phyloP scores from a whole-genome alignment of 805 yeast species.

The Wickerhamiella nectarea region DNA sequence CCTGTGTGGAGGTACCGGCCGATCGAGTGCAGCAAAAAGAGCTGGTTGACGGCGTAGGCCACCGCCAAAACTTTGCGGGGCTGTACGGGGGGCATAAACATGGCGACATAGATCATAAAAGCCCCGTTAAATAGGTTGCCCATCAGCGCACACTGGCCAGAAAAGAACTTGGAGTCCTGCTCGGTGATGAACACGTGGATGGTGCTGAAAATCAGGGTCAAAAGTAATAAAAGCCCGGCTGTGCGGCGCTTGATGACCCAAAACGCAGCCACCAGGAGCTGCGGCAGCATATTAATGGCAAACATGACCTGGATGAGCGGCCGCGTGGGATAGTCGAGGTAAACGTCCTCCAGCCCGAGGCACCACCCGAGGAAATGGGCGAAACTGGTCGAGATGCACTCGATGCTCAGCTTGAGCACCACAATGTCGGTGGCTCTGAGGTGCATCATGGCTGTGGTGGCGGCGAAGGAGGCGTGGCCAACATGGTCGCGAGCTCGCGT shows the following conservation, averaged over 20 bases:
- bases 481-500: neutral
- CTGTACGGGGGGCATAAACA: neutral
- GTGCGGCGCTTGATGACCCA: conserved; percentile 14
- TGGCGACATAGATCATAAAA: conserved; percentile 15
- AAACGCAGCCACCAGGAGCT: conserved; percentile 41
- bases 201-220: conserved; percentile 66
- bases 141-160: conserved; percentile 15
- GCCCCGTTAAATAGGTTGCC: conserved; percentile 7
- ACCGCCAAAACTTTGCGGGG: neutral
- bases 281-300: conserved; percentile 74
- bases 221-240: conserved; percentile 35
- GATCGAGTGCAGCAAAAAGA: conserved; percentile 11
- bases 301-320: conserved; percentile 66
- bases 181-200: conserved; percentile 82
- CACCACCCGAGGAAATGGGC: conserved; percentile 25
- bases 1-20: conserved; percentile 12
- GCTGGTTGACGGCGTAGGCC: conserved; percentile 5
- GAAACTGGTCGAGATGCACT: conserved; percentile 2
- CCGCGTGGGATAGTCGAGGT: conserved; percentile 76
- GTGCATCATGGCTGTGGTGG: neutral
- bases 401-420: neutral
- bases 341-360: conserved; percentile 54
- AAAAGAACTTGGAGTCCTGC: conserved; percentile 12
- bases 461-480: neutral
- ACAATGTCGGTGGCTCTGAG: conserved; percentile 5